Conservation (phyloP, 208 protist genomes). For the Blastocrithidia nonstop region DNA sequence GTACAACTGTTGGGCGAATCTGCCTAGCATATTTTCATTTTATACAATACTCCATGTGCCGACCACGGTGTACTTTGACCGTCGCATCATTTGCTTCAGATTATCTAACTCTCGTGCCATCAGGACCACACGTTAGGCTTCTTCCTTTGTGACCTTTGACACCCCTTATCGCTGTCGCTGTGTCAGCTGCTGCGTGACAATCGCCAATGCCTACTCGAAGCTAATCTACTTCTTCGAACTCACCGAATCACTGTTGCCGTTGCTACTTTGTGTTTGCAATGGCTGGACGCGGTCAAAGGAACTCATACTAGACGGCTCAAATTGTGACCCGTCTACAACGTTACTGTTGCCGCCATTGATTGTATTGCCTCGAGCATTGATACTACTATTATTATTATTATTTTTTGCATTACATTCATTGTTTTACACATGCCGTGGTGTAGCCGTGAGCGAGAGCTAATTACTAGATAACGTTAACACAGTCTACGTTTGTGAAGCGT, state of each 20-base stretch:
- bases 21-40: conserved; percentile 25
- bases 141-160: conserved; percentile 17
- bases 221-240: conserved; percentile 2
- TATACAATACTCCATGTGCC: conserved; percentile 53
- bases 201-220: conserved; percentile 21
- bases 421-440: too few species aligned
- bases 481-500: too few species aligned
- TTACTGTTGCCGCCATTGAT: too few species aligned
- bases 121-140: conserved; percentile 38
- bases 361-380: too few species aligned
- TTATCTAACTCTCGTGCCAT: conserved; percentile 50
- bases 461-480: too few species aligned
- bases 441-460: too few species aligned
- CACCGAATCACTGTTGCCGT: conserved; percentile 1
- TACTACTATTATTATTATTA: too few species aligned
- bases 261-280: too few species aligned
- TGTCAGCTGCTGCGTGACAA: conserved; percentile 18
- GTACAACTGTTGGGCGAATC: conserved; percentile 44
- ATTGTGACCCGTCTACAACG: too few species aligned
- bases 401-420: too few species aligned
- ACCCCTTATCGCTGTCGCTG: conserved; percentile 21
- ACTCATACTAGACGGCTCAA: too few species aligned
- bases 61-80: conserved; percentile 31
- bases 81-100: conserved; percentile 28
- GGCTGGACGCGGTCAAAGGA: too few species aligned